Base-by-base conservation (phyloP, 1,284 basidiomycete genomes). In the Rhodotorula glutinis region DNA sequence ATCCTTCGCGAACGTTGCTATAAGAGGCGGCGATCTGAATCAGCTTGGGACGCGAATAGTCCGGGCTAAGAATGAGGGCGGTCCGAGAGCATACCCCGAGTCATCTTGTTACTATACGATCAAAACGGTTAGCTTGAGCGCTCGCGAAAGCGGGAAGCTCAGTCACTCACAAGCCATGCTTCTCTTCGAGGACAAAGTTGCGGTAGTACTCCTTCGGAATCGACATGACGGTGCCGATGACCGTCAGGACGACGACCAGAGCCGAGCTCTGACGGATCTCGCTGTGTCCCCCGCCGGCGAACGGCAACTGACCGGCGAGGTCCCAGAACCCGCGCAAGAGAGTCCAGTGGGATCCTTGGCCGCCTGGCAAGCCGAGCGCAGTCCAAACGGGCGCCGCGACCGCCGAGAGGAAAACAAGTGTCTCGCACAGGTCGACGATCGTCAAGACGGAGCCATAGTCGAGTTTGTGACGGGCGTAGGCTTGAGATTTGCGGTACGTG, bases 171-270 rank as follows among this genome's bases (percentile, higher is more conserved):
- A 98, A 98, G 1, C 93, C 94, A 75, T 97, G 92, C 73, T 88
- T 88, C 78, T 96, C 89, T 79, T 98, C 96, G 53, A 98, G 83
- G 17, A 94, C 89, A 78, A 98, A 98, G 4, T 91, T 94, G 70
- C 87, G 85, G 81, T 96, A 97, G 46, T 88, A 82, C 38, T 89
- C 79, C 57, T 91, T 81, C 11, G 92, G 91, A 16, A 91, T 80
- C 0, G 85, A 83, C 1, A 89, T 88, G 17, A 88, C 73, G 46
- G 77, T 75, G 19, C 77, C 62, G 60, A 79, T 66, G 63, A 89
- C 77, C 70, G 86, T 87, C 44, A 93, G 79, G 38, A 88, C 75
- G 54, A 84, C 85, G 16, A 87, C 83, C 79, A 93, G 97, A 17
- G 85, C 82, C 69, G 95, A 85, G 3, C 92, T 94, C 78, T 92